Base-by-base conservation (phyloP, 2,329 filamentous ascomycete species). In the Emmonsiellopsis sp. region DNA sequence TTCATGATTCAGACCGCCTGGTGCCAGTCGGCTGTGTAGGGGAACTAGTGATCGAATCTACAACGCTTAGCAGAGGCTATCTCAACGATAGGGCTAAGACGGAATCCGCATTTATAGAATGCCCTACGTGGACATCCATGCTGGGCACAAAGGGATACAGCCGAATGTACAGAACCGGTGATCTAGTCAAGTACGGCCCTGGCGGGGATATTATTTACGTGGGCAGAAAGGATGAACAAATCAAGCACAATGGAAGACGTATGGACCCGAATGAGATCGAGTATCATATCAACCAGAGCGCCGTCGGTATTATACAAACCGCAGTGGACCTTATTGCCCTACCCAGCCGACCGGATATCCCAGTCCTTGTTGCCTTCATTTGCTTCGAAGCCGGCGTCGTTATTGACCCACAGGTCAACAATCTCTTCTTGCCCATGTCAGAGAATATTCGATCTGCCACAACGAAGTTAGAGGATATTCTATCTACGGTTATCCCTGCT, bases 161-260 rank as follows among this genome's bases (percentile, higher is more conserved):
- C 8, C 57, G 60, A 11, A 54, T 60, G 44, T 65, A 64, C 40
- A 60, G 57, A 37, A 61, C 61, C 5, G 63, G 63, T 2, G 63
- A 65, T 53, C 53, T 65, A 6, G 57, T 61, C 17, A 36, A 57
- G 27, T 63, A 61, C 33, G 58, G 62, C 40, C 44, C 55, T 4
- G 55, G 62, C 50, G 60, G 60, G 5, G 55, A 55, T 4, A 55
- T 58, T 36, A 52, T 52, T 13, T 63, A 57, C 49, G 55, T 63
- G 5, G 62, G 61, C 3, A 55, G 65, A 21, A 65, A 63, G 44
- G 65, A 68, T 45, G 56, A 54, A 3, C 91, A 96, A 67, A 84
- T 94, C 57, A 95, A 95, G 66, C 62, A 42, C 46, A 53, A 57
- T 14, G 65, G 65, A 5, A 63, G 66, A 48, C 62, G 65, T 8